Evolutionary conservation across 805 yeast genomes (phyloP).

Genomic region (Metschnikowia cerradonensis): DNA sequence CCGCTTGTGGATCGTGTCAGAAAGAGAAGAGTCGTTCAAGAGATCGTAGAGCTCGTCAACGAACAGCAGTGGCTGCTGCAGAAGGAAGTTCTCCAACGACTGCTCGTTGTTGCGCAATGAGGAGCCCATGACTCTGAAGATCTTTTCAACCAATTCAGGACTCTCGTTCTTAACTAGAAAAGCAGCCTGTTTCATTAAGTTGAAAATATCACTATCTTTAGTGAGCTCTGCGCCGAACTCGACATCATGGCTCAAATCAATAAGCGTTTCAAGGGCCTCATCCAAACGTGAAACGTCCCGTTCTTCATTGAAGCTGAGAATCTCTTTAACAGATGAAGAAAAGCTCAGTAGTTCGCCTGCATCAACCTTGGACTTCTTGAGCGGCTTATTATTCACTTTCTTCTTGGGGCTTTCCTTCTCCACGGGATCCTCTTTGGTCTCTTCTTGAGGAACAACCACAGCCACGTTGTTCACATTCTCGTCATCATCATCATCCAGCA

Average conservation of each 20-base stretch:
- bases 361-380: constrained; percentile 6
- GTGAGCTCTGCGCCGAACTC: constrained; percentile 55
- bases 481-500: constrained; percentile 30
- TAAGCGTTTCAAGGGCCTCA: constrained; percentile 39
- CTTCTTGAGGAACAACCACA: constrained; percentile 2
- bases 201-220: constrained; percentile 28
- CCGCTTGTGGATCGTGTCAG: constrained; percentile 42
- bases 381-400: background rate
- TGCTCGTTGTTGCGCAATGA: constrained; percentile 71
- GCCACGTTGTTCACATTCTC: constrained; percentile 13
- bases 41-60: constrained; percentile 19
- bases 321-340: constrained; percentile 12
- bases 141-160: constrained; percentile 42
- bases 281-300: constrained; percentile 20
- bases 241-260: constrained; percentile 64
- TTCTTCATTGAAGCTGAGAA: constrained; percentile 8
- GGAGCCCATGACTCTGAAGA: constrained; percentile 60
- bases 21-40: constrained; percentile 14
- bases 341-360: constrained; percentile 18
- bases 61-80: constrained; percentile 17
- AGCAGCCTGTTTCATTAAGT: constrained; percentile 26
- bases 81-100: constrained; percentile 42
- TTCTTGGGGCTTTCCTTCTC: background rate
- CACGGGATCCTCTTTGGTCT: background rate
- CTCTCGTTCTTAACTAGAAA: constrained; percentile 9